These are phyloP conservation scores for Penicillium steckii DNA, from an alignment of 495 filamentous ascomycete genomes.

Conservation along the genomic window DNA sequence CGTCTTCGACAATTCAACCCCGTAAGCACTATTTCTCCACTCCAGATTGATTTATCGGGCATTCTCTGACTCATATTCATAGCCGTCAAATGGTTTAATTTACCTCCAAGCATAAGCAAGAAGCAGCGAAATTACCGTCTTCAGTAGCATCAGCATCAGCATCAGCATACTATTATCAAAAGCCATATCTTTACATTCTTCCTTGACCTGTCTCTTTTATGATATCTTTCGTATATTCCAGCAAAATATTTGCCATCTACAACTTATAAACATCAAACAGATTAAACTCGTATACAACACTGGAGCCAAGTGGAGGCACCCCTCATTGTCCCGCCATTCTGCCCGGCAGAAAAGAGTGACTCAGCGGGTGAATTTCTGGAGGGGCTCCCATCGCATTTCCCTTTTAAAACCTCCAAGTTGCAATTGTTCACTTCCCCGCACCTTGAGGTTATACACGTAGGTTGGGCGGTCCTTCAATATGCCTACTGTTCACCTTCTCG, in stretches of 20 bases:
- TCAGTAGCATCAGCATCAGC: not conserved
- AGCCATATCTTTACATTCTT: too few relatives aligned
- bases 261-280: not conserved
- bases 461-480: constrained; percentile 42
- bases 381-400: constrained; percentile 9
- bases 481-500: constrained; percentile 89
- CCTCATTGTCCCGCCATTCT: constrained; percentile 9
- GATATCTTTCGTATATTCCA: not conserved
- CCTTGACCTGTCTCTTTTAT: not conserved
- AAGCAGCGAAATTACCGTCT: not conserved
- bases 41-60: not conserved
- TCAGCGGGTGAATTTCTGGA: constrained; percentile 28
- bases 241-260: not conserved
- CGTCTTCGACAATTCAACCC: constrained; percentile 77
- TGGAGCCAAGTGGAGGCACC: not conserved
- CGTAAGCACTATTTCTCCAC: constrained; percentile 46
- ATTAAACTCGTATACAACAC: too few relatives aligned
- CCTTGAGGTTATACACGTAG: not conserved
- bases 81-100: constrained; percentile 51
- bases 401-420: not conserved
- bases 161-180: not conserved
- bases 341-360: constrained; percentile 33
- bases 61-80: constrained; percentile 2
- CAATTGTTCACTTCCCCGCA: not conserved
- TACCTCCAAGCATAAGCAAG: constrained; percentile 31